phyloP scores from a whole-genome alignment of 345 rosid species.

The Boechera retrofracta region DNA sequence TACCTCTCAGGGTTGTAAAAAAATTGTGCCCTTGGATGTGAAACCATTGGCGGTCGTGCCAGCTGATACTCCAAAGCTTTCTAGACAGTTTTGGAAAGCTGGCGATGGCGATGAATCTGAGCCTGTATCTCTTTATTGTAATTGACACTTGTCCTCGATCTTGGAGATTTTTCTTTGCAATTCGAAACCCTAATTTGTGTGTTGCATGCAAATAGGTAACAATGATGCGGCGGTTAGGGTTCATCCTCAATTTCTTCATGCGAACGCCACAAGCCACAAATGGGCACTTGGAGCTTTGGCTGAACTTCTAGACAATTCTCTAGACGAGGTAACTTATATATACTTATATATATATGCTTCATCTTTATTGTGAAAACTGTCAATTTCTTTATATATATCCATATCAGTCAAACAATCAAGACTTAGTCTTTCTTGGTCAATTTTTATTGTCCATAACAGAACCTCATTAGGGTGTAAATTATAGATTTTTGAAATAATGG shows the following conservation, averaged over 20 bases:
- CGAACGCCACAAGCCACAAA: conserved; percentile 91
- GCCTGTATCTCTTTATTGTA: conserved; percentile 32
- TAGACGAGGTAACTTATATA: conserved; percentile 69
- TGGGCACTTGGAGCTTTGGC: conserved; percentile 98
- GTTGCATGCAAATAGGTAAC: conserved; percentile 51
- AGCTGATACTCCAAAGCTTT: conserved; percentile 30
- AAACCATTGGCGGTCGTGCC: conserved; percentile 20
- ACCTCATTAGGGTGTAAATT: not conserved
- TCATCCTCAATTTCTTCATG: conserved; percentile 91
- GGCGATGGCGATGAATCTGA: conserved; percentile 56
- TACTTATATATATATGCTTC: not conserved
- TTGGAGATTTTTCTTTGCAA: not conserved
- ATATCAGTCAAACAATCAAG: not conserved
- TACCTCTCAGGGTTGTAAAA: conserved; percentile 1
- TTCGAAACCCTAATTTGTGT: conserved; percentile 11
- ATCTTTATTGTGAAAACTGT: not conserved
- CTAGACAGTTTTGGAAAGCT: conserved; percentile 72
- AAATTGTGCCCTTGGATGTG: conserved; percentile 1
- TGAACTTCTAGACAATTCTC: conserved; percentile 80
- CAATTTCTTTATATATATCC: not conserved
- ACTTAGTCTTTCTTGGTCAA: conserved; percentile 17
- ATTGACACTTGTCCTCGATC: not conserved
- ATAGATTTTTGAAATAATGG: too few species aligned
- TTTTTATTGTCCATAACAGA: not conserved
- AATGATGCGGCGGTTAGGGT: conserved; percentile 74